Evolutionary conservation across 768 basidiomycete species (phyloP), one percentile per base, ranked within the genome.

Genomic region (Cystobasidiopsis lactophilus): DNA sequence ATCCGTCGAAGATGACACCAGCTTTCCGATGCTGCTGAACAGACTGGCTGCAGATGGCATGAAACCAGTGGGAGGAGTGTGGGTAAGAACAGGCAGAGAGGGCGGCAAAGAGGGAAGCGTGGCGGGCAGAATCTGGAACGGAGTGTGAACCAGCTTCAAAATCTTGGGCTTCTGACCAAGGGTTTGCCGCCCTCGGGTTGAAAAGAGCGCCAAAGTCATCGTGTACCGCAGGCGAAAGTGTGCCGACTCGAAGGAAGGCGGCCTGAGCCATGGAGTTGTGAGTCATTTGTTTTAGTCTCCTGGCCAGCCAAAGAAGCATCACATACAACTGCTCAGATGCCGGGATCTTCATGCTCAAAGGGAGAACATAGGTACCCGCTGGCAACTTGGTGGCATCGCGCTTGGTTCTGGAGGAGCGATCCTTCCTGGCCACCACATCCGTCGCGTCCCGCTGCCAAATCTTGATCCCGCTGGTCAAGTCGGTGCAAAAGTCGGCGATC

Each of bases 401-500:
- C 33, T 35, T 35, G 33, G 7, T 35, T 7, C 33, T 7, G 26
- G 47, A 50, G 52, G 46, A 52, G 52, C 14, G 43, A 23, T 14
- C 24, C 31, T 23, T 54, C 14, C 45, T 13, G 9, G 30, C 49
- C 10, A 45, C 41, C 16, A 54, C 35, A 27, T 33, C 24, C 5
- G 41, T 48, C n/a, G 60, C 62, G 43, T 63, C 62, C 27, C 59
- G 44, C 39, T 59, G 58, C 62, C 62, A 63, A 50, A 63, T 60
- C 41, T 55, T 47, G 21, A 63, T 30, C 2, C 62, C 62, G 44
- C 53, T 57, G 31, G 58, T 53, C 13, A 63, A 45, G 56, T 63
- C 60, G 57, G 58, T 61, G 49, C 58, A 59, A 33, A 63, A 61
- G 54, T 63, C 62, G 23, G 60, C 62, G 21, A 63, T 59, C 57